These are phyloP conservation scores for Mitragyna speciosa DNA, from an alignment of 257 asterid genomes.

Conservation along the genomic window DNA sequence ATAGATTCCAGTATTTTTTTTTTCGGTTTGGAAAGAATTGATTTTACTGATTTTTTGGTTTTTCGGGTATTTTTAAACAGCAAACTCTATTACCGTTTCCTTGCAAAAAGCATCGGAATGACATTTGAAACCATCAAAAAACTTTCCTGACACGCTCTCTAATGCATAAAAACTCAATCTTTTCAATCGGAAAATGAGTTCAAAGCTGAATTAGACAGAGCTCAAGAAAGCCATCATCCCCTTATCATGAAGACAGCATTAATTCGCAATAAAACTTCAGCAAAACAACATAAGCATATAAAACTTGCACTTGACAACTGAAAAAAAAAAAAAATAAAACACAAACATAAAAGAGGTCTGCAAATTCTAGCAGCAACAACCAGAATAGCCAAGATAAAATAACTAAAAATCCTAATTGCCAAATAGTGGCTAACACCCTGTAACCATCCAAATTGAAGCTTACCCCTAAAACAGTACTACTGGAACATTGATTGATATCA, in stretches of 20 bases:
- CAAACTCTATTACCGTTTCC: too few relatives aligned
- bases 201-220: background rate
- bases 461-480: background rate
- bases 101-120: background rate
- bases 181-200: background rate
- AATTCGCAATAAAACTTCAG: background rate
- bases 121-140: background rate
- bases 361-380: too few relatives aligned
- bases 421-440: too few relatives aligned
- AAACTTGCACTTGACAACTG: too few relatives aligned
- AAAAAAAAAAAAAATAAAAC: too few relatives aligned
- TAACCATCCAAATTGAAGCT: too few relatives aligned
- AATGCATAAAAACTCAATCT: background rate
- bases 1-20: too few relatives aligned
- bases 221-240: background rate
- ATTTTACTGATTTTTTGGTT: too few relatives aligned
- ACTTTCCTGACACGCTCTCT: background rate
- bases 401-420: too few relatives aligned
- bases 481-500: background rate
- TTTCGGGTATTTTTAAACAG: too few relatives aligned
- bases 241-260: background rate
- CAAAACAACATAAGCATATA: background rate
- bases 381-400: too few relatives aligned
- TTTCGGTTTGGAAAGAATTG: too few relatives aligned
- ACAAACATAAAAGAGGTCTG: conserved; percentile 4